Conservation (phyloP, 768 basidiomycete species). For the Rhizopogon rudus region DNA sequence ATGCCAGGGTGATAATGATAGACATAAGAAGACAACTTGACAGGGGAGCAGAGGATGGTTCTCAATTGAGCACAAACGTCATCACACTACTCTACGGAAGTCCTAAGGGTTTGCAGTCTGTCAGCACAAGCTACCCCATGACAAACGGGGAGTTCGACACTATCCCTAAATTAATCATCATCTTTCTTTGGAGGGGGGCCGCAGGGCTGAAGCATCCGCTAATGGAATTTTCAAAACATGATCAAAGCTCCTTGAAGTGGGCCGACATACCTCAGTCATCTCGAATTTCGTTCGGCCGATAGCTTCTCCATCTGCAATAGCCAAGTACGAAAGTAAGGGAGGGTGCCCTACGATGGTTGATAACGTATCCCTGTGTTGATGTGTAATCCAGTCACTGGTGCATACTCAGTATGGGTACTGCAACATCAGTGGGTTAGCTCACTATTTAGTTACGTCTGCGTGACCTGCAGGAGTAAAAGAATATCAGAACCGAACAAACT, state of each 20-base stretch:
- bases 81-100: neutral
- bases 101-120: neutral
- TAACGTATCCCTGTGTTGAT: slow-evolving; percentile 95
- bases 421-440: slow-evolving; percentile 26
- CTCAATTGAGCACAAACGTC: neutral
- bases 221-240: neutral
- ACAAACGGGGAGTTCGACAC: neutral
- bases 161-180: slow-evolving; percentile 45
- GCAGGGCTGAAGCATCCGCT: slow-evolving; percentile 95
- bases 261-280: slow-evolving; percentile 77
- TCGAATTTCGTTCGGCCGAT: slow-evolving; percentile 88
- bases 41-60: neutral
- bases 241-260: slow-evolving; percentile 16
- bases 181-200: slow-evolving; percentile 90
- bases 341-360: slow-evolving; percentile 92
- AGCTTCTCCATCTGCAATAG: slow-evolving; percentile 93
- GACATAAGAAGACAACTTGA: neutral
- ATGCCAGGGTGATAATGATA: neutral
- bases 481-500: slow-evolving; percentile 7
- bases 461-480: slow-evolving; percentile 54
- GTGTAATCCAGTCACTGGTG: slow-evolving; percentile 91
- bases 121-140: too few relatives aligned
- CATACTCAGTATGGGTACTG: slow-evolving; percentile 9
- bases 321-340: slow-evolving; percentile 77
- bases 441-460: slow-evolving; percentile 96